Conservation (phyloP, 169 alveolate species). For the Plasmodium adleri region DNA sequence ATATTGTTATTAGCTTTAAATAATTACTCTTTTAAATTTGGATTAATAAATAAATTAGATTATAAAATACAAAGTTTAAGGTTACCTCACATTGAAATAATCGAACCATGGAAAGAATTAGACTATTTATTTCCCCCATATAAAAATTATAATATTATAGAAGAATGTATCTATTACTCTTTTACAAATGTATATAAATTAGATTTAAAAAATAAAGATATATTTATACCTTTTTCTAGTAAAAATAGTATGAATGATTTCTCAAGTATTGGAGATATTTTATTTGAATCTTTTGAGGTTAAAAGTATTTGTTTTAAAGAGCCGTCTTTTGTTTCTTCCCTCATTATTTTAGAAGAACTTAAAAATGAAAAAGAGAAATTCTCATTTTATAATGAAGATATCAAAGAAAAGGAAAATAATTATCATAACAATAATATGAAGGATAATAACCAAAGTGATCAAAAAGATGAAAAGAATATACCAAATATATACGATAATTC, state of each 20-base stretch:
- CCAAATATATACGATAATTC: not conserved
- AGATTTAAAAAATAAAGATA: slow-evolving; percentile 62
- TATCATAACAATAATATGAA: not conserved
- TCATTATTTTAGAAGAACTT: slow-evolving; percentile 41
- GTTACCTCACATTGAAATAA: slow-evolving; percentile 63
- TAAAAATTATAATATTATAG: slow-evolving; percentile 65
- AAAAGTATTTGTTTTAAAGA: slow-evolving; percentile 53
- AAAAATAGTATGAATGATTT: slow-evolving; percentile 56
- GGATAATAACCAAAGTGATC: not conserved
- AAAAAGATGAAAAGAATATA: not conserved
- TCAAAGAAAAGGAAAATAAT: not conserved
- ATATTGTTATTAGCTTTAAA: slow-evolving; percentile 39
- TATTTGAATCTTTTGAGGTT: slow-evolving; percentile 67
- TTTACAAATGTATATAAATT: slow-evolving; percentile 67
- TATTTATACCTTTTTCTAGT: slow-evolving; percentile 72
- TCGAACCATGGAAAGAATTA: slow-evolving; percentile 70
- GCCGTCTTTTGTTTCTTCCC: slow-evolving; percentile 63
- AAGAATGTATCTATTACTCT: slow-evolving; percentile 61
- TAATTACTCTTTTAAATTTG: slow-evolving; percentile 69
- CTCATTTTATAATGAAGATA: slow-evolving; percentile 31
- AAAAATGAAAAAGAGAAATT: slow-evolving; percentile 10
- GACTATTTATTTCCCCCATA: slow-evolving; percentile 59
- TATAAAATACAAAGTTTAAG: slow-evolving; percentile 62
- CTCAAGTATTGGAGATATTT: slow-evolving; percentile 57
- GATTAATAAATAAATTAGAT: slow-evolving; percentile 54